Evolutionary conservation across 2,329 filamentous ascomycete species (phyloP).

Genomic region (Thermoascus crustaceus): DNA sequence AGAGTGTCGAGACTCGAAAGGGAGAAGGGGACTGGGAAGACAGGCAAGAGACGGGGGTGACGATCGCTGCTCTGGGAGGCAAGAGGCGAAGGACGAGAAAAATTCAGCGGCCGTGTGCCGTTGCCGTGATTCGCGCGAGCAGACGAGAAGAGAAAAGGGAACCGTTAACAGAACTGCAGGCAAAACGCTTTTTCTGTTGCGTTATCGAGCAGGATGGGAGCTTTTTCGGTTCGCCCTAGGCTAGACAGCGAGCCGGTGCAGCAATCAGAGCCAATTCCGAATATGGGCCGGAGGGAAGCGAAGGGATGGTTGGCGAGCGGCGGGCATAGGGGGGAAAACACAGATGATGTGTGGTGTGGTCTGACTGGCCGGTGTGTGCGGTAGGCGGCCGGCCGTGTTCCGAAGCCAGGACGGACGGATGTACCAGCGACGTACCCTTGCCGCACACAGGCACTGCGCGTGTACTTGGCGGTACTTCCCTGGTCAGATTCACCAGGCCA

Average conservation of each 20-base stretch:
- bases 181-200: constrained; percentile 4
- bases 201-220: constrained; percentile 8
- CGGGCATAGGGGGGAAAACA: constrained; percentile 15
- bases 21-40: constrained; percentile 5
- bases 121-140: constrained; percentile 14
- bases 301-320: constrained; percentile 12
- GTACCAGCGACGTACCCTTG: constrained; percentile 12
- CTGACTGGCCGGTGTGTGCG: background rate
- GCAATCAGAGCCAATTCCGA: constrained; percentile 15
- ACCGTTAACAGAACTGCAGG: constrained; percentile 1
- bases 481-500: constrained; percentile 5
- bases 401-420: constrained; percentile 10
- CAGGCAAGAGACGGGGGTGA: constrained; percentile 12
- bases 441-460: constrained; percentile 15
- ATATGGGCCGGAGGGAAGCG: constrained; percentile 12
- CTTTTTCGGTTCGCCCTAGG: constrained; percentile 7
- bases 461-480: constrained; percentile 13
- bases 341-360: constrained; percentile 5
- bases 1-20: constrained; percentile 8
- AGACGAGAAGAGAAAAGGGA: background rate
- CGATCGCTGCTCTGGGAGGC: constrained; percentile 18
- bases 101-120: constrained; percentile 6
- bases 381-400: constrained; percentile 9
- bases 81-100: constrained; percentile 12
- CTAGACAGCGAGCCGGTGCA: constrained; percentile 13